Percentiles rank a stretch among this genome's conserved stretches.
phyloP scores from a whole-genome alignment of 2,329 filamentous ascomycete genomes.

The Chaetomiaceae sp. region DNA sequence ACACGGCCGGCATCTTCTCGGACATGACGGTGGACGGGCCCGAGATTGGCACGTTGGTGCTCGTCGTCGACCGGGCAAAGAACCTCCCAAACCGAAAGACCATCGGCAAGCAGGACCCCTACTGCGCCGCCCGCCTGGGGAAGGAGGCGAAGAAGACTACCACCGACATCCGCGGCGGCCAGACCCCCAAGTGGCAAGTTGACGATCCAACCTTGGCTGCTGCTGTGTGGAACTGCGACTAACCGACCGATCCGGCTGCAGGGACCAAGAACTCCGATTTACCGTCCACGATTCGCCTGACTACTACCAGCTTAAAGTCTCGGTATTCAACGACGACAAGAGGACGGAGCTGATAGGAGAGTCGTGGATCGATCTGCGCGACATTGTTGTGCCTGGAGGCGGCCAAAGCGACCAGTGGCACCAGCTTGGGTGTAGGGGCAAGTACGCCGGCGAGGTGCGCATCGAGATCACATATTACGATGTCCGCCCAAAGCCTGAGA shows the following conservation, averaged over 20 bases:
- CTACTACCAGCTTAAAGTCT: constrained; percentile 93
- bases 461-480: constrained; percentile 98
- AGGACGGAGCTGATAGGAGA: constrained; percentile 96
- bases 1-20: constrained; percentile 89
- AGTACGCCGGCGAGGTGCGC: constrained; percentile 92
- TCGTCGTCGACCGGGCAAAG: constrained; percentile 90
- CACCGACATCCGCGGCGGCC: constrained; percentile 88
- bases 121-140: constrained; percentile 86
- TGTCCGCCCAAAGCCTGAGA: constrained; percentile 74
- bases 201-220: constrained; percentile 5
- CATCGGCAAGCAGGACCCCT: constrained; percentile 97
- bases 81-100: constrained; percentile 95
- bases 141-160: constrained; percentile 98
- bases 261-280: constrained; percentile 97
- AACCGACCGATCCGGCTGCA: constrained; percentile 36
- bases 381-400: constrained; percentile 77
- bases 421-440: constrained; percentile 77
- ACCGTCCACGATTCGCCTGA: constrained; percentile 93
- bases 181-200: constrained; percentile 88
- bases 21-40: constrained; percentile 93
- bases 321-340: constrained; percentile 97
- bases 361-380: constrained; percentile 78
- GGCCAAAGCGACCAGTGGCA: constrained; percentile 97
- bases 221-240: constrained; percentile 4
- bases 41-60: constrained; percentile 85